phyloP scores from a whole-genome alignment of 495 filamentous ascomycete species.

The Gamarada debralockiae region DNA sequence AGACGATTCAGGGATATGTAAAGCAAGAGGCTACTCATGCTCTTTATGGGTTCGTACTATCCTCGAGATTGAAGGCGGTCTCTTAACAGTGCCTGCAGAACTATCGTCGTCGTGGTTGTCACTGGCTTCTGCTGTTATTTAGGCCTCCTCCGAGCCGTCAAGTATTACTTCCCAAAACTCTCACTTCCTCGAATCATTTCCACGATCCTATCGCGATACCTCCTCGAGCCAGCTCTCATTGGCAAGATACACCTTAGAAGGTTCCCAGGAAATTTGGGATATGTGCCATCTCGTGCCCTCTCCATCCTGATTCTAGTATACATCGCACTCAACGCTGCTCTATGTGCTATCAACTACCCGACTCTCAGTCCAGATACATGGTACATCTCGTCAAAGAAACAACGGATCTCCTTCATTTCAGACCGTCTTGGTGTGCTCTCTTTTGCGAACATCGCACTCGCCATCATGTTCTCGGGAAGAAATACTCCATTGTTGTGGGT shows the following conservation, averaged over 20 bases:
- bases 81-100: not conserved
- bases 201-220: not conserved
- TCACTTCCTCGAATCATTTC: not conserved
- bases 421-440: not conserved
- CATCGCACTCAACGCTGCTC: not conserved
- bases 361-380: not conserved
- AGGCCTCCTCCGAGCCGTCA: not conserved
- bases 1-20: slow-evolving; percentile 3
- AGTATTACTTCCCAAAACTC: not conserved
- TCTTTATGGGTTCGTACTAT: not conserved
- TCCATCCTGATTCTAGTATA: not conserved
- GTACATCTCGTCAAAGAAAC: not conserved
- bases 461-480: not conserved
- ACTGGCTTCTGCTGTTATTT: not conserved
- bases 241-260: not conserved
- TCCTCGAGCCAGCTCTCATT: not conserved
- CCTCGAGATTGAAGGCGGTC: not conserved
- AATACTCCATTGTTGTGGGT: not conserved
- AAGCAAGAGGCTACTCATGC: not conserved
- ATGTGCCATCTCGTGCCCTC: not conserved
- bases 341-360: not conserved
- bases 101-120: not conserved
- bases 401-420: not conserved
- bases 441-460: not conserved
- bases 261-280: not conserved